A percentile compares a stretch with the other conserved stretches of the same genome.
These are phyloP conservation scores for Hypoxylon crocopeplum DNA, from an alignment of 495 filamentous ascomycete genomes.

Conservation along the genomic window DNA sequence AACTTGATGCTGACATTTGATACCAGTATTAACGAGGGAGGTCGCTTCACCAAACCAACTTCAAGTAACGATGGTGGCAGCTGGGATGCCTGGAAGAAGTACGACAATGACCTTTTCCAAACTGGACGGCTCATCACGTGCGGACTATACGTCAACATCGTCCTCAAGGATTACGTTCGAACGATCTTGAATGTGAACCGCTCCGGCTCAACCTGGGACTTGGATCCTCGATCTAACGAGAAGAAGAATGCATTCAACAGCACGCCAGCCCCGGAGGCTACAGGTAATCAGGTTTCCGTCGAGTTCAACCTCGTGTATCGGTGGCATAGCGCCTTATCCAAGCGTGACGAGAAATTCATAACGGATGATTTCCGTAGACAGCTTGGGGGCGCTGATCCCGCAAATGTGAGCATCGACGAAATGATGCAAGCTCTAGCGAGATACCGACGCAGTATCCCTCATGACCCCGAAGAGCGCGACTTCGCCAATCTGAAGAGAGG, in stretches of 20 bases:
- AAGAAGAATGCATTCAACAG: constrained; percentile 64
- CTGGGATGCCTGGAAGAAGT: constrained; percentile 70
- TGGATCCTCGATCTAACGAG: constrained; percentile 72
- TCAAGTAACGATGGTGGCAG: constrained; percentile 53
- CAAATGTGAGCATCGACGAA: constrained; percentile 54
- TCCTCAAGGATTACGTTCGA: constrained; percentile 81
- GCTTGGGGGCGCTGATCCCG: constrained; percentile 61
- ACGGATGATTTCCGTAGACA: constrained; percentile 59
- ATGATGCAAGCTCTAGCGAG: constrained; percentile 57
- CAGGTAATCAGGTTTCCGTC: constrained; percentile 77
- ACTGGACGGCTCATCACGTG: constrained; percentile 79
- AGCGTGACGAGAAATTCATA: constrained; percentile 69
- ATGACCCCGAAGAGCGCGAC: constrained; percentile 61
- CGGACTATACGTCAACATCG: constrained; percentile 85
- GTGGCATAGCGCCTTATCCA: constrained; percentile 71
- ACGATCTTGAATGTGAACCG: constrained; percentile 83
- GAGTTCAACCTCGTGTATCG: constrained; percentile 72
- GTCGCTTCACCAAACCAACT: constrained; percentile 69
- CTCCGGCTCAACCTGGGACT: constrained; percentile 76
- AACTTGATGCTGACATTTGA: constrained; percentile 1
- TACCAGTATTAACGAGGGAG: constrained; percentile 69
- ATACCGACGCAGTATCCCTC: constrained; percentile 58
- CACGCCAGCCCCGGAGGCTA: constrained; percentile 58
- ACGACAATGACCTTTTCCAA: constrained; percentile 86
- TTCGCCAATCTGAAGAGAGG: constrained; percentile 63